Evolutionary conservation across 345 rosid genomes (phyloP).

Genomic region (Jatropha curcas): DNA sequence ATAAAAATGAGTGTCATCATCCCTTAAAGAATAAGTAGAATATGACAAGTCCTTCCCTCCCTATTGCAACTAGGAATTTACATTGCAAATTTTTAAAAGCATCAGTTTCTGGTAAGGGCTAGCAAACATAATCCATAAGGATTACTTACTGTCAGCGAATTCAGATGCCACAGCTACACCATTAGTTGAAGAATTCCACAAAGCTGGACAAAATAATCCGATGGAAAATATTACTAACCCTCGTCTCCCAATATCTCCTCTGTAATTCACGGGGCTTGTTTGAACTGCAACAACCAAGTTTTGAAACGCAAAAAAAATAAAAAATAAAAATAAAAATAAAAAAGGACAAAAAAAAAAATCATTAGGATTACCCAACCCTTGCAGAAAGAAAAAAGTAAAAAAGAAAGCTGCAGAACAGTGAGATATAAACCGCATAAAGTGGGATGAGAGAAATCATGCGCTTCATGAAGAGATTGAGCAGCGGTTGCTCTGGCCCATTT

Average conservation of each 20-base stretch:
- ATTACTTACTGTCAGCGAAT: conserved; percentile 71
- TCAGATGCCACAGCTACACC: conserved; percentile 57
- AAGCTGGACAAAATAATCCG: conserved; percentile 42
- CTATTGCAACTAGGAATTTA: no score
- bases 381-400: no score
- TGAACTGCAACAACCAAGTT: conserved; percentile 30
- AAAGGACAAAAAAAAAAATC: no score
- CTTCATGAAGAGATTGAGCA: conserved; percentile 27
- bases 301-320: no score
- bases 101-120: not conserved
- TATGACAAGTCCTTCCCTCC: no score
- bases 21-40: no score
- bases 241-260: conserved; percentile 51
- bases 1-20: no score
- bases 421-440: conserved; percentile 30
- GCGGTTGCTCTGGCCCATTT: conserved; percentile 31
- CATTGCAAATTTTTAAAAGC: no score
- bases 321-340: no score
- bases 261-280: conserved; percentile 8
- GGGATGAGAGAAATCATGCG: conserved; percentile 18
- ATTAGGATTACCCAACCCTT: not conserved
- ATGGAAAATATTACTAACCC: conserved; percentile 45
- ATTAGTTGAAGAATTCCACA: conserved; percentile 30
- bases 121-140: not conserved
- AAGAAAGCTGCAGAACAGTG: not conserved